These are phyloP conservation scores for Aureobasidium sp. DNA, from an alignment of 2,329 filamentous ascomycete genomes.

Conservation along the genomic window DNA sequence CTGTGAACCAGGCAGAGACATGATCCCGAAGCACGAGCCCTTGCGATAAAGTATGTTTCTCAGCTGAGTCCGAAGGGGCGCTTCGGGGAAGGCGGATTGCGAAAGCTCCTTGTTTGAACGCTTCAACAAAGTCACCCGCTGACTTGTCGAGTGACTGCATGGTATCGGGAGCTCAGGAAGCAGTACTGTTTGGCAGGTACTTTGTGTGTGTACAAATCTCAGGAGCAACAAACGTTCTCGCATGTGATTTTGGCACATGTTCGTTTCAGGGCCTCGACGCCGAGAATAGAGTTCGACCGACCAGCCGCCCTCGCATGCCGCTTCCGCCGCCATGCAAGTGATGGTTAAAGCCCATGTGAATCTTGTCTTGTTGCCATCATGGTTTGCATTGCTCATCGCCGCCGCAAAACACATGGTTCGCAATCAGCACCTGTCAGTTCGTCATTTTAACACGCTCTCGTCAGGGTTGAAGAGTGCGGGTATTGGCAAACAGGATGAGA, in stretches of 20 bases:
- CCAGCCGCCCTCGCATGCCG: conserved; percentile 13
- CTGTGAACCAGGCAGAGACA: background rate
- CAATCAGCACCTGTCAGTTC: background rate
- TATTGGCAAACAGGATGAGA: background rate
- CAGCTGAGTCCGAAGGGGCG: background rate
- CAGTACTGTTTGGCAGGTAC: background rate
- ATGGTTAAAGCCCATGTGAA: conserved; percentile 7
- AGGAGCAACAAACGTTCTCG: conserved; percentile 1
- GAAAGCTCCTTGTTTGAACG: background rate
- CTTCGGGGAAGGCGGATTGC: background rate
- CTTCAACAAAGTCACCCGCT: conserved; percentile 1
- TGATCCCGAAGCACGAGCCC: conserved; percentile 7
- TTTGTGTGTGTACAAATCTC: conserved; percentile 1
- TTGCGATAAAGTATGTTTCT: conserved; percentile 12
- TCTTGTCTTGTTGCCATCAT: background rate
- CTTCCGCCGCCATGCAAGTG: conserved; percentile 9
- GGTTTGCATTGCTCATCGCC: background rate
- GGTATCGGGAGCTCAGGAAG: background rate
- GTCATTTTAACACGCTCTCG: background rate
- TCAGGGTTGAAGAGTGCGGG: background rate
- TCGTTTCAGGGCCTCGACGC: conserved; percentile 12
- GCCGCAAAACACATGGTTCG: background rate
- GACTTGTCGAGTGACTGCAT: background rate
- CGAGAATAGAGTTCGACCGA: conserved; percentile 14
- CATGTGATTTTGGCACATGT: conserved; percentile 15